Conservation (phyloP, 2,329 filamentous ascomycete genomes). For the Phyllosticta ampelicida region DNA sequence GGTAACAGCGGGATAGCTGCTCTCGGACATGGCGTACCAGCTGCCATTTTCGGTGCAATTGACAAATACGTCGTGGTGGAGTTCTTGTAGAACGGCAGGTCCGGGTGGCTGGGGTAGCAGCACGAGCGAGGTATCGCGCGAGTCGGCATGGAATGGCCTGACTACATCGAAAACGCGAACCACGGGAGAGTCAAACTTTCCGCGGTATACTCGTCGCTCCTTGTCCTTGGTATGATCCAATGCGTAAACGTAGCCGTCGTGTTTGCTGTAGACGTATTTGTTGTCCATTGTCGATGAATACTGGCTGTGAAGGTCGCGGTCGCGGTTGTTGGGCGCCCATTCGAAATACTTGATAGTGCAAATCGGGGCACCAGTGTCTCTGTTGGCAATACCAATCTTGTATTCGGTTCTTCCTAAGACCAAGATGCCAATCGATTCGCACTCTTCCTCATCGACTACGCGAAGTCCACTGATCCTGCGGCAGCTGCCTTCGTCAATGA, state of each 20-base stretch:
- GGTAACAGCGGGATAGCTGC: conserved; percentile 74
- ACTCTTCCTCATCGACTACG: conserved; percentile 55
- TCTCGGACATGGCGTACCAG: conserved; percentile 90
- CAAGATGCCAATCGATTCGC: conserved; percentile 67
- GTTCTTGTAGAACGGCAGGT: conserved; percentile 37
- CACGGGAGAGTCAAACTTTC: conserved; percentile 65
- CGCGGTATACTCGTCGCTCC: conserved; percentile 26
- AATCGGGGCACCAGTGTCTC: conserved; percentile 60
- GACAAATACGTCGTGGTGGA: conserved; percentile 53
- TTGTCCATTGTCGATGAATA: conserved; percentile 73
- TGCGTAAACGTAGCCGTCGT: conserved; percentile 74
- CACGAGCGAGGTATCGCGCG: conserved; percentile 63
- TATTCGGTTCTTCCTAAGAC: conserved; percentile 84
- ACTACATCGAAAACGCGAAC: conserved; percentile 84
- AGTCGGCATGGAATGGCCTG: conserved; percentile 56
- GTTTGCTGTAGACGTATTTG: conserved; percentile 77
- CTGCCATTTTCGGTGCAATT: conserved; percentile 78
- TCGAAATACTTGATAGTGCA: conserved; percentile 89
- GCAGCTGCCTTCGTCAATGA: conserved; percentile 65
- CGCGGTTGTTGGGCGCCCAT: conserved; percentile 87
- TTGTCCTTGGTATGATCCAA: conserved; percentile 54
- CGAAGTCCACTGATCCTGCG: conserved; percentile 27
- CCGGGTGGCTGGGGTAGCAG: conserved; percentile 77
- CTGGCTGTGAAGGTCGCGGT: conserved; percentile 76
- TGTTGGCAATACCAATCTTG: conserved; percentile 71